Base-by-base conservation (phyloP, 108 stramenopile genomes). In the Bacterosira constricta region DNA sequence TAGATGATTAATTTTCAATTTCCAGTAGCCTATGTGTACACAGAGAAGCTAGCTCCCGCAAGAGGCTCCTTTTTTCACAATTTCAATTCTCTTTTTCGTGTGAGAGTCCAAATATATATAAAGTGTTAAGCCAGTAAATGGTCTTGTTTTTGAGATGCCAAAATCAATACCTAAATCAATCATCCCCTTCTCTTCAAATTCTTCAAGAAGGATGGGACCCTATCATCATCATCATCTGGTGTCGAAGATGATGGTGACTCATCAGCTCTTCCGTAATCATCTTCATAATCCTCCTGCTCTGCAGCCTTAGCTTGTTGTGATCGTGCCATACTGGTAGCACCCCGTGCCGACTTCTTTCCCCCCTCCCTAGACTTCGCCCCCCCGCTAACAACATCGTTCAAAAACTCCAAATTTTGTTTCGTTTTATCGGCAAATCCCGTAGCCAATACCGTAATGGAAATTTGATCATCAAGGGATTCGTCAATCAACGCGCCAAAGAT, bases 401-500 rank as follows among this genome's bases (percentile, higher is more conserved):
- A 63, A 36, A 66, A 77, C 45, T 55, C 76, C 11, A 77, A 44
- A 62, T 77, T 79, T 50, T 63, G 54, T 31, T 51, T 53, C 1
- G 62, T 60, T 26, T 17, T 69, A 34, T 75, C 75, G 10, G 80
- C 58, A 71, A 85, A 85, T 20, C 84, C 84, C 11, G 84, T 85
- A 4, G 84, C 84, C 32, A 85, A 60, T 13, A 85, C 84, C 9
- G 84, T 85, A 52, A 85, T 85, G 11, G 73, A 75, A 29, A 85
- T 79, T 9, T 38, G 54, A 52, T 85, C 84, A 10, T 64, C 80
- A 41, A 85, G 36, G 20, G 71, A 52, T 50, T 80, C 76, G 23
- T 83, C 80, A 39, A 79, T 76, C 52, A 93, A 69, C 2, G 95
- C 95, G 6, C 95, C 95, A 71, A 96, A 96, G 70, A 96, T 96